Evolutionary conservation across 768 basidiomycete species (phyloP).

Genomic region (Mycena maculata): DNA sequence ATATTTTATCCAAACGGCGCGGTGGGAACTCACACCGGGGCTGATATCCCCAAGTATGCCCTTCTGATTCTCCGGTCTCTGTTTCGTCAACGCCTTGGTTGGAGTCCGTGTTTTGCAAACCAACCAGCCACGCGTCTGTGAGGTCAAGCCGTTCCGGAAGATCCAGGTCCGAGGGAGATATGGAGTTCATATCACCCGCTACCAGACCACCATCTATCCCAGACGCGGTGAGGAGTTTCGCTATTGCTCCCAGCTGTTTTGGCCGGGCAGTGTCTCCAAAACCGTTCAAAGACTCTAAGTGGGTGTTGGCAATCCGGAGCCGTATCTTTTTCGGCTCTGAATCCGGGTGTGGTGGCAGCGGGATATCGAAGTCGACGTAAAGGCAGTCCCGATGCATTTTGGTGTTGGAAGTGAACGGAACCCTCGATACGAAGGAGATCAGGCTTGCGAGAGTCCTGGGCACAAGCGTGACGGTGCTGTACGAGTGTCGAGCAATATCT

Average conservation of each 20-base stretch:
- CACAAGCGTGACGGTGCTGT: slow-evolving; percentile 63
- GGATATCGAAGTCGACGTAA: slow-evolving; percentile 58
- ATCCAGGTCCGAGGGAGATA: slow-evolving; percentile 47
- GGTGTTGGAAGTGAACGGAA: slow-evolving; percentile 53
- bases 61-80: slow-evolving; percentile 41
- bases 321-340: slow-evolving; percentile 40
- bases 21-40: slow-evolving; percentile 48
- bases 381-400: slow-evolving; percentile 57
- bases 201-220: slow-evolving; percentile 55
- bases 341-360: slow-evolving; percentile 38
- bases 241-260: slow-evolving; percentile 53
- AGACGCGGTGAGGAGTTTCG: slow-evolving; percentile 45
- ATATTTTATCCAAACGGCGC: slow-evolving; percentile 58
- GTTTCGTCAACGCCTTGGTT: neutral
- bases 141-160: slow-evolving; percentile 54
- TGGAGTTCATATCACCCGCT: slow-evolving; percentile 65
- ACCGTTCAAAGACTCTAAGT: slow-evolving; percentile 60
- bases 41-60: slow-evolving; percentile 64
- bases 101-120: slow-evolving; percentile 18
- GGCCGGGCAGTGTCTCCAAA: slow-evolving; percentile 49
- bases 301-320: slow-evolving; percentile 62
- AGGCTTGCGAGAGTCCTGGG: slow-evolving; percentile 49
- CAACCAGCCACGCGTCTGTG: slow-evolving; percentile 55
- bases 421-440: slow-evolving; percentile 47
- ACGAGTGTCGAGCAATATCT: slow-evolving; percentile 55